These are phyloP conservation scores for Candida sanyaensis DNA, from an alignment of 1,139 yeast genomes.

Conservation along the genomic window DNA sequence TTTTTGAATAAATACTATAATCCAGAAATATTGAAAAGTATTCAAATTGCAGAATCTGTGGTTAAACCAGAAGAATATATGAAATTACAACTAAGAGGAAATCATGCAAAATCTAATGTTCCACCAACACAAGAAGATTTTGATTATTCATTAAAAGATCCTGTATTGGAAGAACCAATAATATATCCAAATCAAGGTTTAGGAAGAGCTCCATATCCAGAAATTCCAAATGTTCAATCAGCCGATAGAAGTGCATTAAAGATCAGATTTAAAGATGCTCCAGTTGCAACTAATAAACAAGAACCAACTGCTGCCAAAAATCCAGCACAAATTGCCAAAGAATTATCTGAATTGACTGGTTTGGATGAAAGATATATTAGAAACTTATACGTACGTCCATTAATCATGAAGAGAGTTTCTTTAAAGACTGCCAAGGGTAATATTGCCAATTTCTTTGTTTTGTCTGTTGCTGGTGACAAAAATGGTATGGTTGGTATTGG, in stretches of 20 bases:
- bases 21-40: constrained; percentile 76
- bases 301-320: constrained; percentile 18
- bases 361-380: constrained; percentile 66
- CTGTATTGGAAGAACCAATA: constrained; percentile 50
- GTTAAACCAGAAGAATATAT: constrained; percentile 63
- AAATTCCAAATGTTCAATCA: constrained; percentile 41
- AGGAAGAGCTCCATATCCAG: constrained; percentile 43
- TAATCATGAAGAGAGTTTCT: constrained; percentile 78
- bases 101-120: constrained; percentile 31
- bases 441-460: constrained; percentile 77
- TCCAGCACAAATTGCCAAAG: constrained; percentile 47
- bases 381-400: constrained; percentile 64
- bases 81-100: constrained; percentile 34
- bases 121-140: constrained; percentile 27
- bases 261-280: constrained; percentile 33
- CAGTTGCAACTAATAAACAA: constrained; percentile 13
- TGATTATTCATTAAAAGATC: constrained; percentile 39
- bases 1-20: constrained; percentile 71
- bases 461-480: constrained; percentile 90
- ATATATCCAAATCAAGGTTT: constrained; percentile 48
- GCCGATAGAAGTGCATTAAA: constrained; percentile 45
- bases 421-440: constrained; percentile 96
- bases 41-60: constrained; percentile 74
- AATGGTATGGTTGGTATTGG: constrained; percentile 96
- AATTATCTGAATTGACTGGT: constrained; percentile 72